Base-by-base conservation (phyloP, 2,329 filamentous ascomycete species). In the Cephalotrichum gorgonifer region DNA sequence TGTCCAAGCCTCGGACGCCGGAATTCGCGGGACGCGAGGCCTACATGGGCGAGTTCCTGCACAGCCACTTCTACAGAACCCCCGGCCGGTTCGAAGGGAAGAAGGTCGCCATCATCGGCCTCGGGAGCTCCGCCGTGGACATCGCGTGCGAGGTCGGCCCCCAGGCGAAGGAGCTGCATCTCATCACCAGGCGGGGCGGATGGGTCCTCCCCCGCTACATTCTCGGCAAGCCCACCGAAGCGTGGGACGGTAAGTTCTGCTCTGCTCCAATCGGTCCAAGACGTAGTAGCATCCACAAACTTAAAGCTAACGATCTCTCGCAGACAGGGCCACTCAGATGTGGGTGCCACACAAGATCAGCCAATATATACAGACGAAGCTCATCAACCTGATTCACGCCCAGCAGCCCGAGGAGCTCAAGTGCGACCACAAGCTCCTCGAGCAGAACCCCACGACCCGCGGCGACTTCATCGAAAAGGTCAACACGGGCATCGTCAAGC, bases 401-500 rank as follows among this genome's bases (percentile, higher is more conserved):
- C 42, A 56, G 35, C 58, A 58, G 22, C 62, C 65, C 3, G 35
- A 57, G 22, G 58, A 53, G 3, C 57, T 69, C 23, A 53, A 56
- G 45, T 62, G 66, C 12, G 54, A 61, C 5, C 64, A 69, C 55
- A 53, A 53, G 8, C 52, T 70, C 38, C 51, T 64, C 17, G 57
- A 59, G 45, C 63, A 65, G 38, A 66, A 63, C 54, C 56, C 60
- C 14, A 64, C 62, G 2, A 49, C 68, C 27, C 45, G 69, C 2
- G 62, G 65, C 14, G 70, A 68, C 52, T 72, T 71, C 54, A 63
- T 71, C 25, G 68, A 73, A 48, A 64, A 68, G 20, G 70, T 68
- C 1, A 60, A 58, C 15, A 62, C 57, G 14, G 68, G 69, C 8
- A 64, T 64, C 49, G 64, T 71, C 50, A 67, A 66, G 50, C 56